Percentiles rank a stretch among this genome's conserved stretches.
These are phyloP conservation scores for Nothomitra cinnamomea DNA, from an alignment of 2,329 filamentous ascomycete species.

Conservation along the genomic window DNA sequence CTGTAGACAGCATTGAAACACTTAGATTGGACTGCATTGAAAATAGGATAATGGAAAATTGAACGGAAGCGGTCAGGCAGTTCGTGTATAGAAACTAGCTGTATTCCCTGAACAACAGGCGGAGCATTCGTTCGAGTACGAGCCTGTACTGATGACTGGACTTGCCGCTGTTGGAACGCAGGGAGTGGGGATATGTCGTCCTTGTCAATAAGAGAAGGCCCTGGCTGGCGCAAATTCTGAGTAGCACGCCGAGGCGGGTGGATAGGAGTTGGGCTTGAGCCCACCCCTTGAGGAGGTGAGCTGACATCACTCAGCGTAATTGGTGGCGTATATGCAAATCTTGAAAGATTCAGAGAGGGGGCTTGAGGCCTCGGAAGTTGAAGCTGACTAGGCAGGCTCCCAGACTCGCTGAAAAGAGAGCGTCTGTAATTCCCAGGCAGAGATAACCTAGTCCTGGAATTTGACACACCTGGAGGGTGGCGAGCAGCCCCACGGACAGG, in stretches of 20 bases:
- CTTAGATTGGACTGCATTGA: constrained; percentile 73
- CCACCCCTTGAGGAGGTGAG: neutral
- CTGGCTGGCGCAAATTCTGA: neutral
- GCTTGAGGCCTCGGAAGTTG: neutral
- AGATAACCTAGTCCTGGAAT: neutral
- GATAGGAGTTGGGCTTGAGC: neutral
- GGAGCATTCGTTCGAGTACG: constrained; percentile 8
- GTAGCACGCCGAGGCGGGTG: neutral
- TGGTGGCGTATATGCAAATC: neutral
- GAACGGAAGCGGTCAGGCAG: constrained; percentile 53
- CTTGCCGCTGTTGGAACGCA: neutral
- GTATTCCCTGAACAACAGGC: constrained; percentile 39
- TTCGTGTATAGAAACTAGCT: constrained; percentile 38
- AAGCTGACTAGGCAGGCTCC: neutral
- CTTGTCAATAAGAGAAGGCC: neutral
- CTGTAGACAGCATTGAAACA: constrained; percentile 52
- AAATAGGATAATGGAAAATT: constrained; percentile 55
- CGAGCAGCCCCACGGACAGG: neutral
- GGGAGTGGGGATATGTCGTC: neutral
- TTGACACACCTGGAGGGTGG: neutral
- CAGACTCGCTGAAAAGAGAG: neutral
- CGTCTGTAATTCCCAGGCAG: neutral
- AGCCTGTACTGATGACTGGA: no score
- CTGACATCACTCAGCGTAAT: neutral
- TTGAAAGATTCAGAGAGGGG: neutral